Evolutionary conservation across 352 stramenopile species (phyloP), one percentile per base, ranked within the genome.

Genomic region (Globisporangium yorkense): DNA sequence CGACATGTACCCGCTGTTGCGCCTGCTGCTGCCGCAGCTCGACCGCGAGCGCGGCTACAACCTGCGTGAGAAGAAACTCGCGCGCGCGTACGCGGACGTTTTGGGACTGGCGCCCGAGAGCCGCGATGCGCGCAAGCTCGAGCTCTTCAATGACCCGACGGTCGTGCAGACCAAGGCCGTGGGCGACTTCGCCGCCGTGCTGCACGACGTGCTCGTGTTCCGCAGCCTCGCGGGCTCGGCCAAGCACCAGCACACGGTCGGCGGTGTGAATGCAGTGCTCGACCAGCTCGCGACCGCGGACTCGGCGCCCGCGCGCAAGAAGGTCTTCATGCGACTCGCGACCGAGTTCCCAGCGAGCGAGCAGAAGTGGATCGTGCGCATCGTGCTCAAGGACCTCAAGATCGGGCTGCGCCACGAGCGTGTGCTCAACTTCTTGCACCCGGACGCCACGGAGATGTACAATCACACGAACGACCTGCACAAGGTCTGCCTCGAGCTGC

Each of bases 381-480:
- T 92, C 27, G 63, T 95, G 46, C 75, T 94, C n/a, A 95, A 93
- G 40, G 84, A 93, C 45, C 67, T 95, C 20, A 95, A 95, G 66
- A 84, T 95, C 59, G 85, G 85, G 13, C 49, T 95, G 27, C 77
- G 75, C 20, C 82, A 95, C 61, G 84, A 95, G 57, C 72, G 80
- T 2, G 83, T 95, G 31, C 71, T 95, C 15, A 80, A 71, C 7
- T 92, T 80, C 52, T 81, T 95, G 12, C 85, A 95, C 51, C 84
- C 84, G 4, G 81, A 95, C 57, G 84, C 85, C 8, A 67, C 73
- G 44, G 84, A 93, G 57, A 94, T 95, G 84, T 92, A 92, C 56
- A 95, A 92, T 57, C 80, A 93, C 68, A 93, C 85, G 43, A 95
- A 88, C 43, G 85, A 95, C 53, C 58, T 94, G 51, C 80, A 78